Evolutionary conservation across 2,329 filamentous ascomycete species (phyloP), one percentile per base, ranked within the genome.

Genomic region (Colletotrichum magnum): DNA sequence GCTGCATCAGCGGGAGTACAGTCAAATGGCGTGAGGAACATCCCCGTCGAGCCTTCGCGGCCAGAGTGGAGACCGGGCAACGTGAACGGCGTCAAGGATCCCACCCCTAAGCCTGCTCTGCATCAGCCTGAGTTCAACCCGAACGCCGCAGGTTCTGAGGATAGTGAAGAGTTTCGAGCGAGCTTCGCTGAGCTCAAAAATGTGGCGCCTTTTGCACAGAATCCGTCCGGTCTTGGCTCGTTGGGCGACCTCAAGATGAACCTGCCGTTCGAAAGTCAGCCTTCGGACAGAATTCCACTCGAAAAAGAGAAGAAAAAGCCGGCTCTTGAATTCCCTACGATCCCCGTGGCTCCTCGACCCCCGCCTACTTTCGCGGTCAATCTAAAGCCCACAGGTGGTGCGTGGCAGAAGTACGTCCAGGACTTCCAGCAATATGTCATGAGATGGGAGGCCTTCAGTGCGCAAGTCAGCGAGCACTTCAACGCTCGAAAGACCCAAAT

Each of bases 51-150:
- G 73, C 88, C 88, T 0, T 85, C 87, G 2, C 82, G 88, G 48
- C 86, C 86, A 5, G 88, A 90, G 67, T 90, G 88, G 88, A 81
- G 88, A 53, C 81, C 87, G 3, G 87, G 87, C 4, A 80, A 88
- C 64, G 59, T 73, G 5, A 77, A 78, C 10, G 72, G 72, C 5
- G 72, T 70, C 13, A 64, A 59, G 24, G 68, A 69, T 36, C 47
- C 53, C 6, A 57, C 54, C 6, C 58, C 52, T 21, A 70, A 75
- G 10, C 64, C 72, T 15, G 70, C 70, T 6, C 58, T 72, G 41
- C 61, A 72, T 5, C 77, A 74, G 68, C 65, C 61, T 28, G 67
- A 66, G 13, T 72, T 78, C 58, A 78, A 77, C 41, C 75, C 75
- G 39, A 83, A 83, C 68, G 72, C 77, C 5, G 80, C 79, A 16